Base-by-base conservation (phyloP, 257 asterid genomes). In the Fraxinus anomala region DNA sequence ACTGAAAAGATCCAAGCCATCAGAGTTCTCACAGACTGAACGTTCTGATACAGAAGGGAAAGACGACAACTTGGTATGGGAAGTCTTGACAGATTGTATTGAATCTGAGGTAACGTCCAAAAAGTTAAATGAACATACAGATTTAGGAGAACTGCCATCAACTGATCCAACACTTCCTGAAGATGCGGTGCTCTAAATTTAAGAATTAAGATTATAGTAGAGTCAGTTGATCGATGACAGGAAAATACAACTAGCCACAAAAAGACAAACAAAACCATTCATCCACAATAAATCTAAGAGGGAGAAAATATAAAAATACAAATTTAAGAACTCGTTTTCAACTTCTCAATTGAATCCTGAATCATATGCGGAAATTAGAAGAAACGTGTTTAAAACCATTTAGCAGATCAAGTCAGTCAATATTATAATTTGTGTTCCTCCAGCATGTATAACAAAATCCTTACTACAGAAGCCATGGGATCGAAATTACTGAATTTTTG, bases 91-190 rank as follows among this genome's bases (percentile, higher is more conserved):
- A 68, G 85, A 31, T 39, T 79, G 85, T 79, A 79, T 89, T 63
- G 86, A 33, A 76, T 86, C 89, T 39, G 86, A 78, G 61, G 83
- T 83, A 73, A 66, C 76, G 56, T 84, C 80, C 65, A 36, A 77
- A 17, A 76, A 28, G 26, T 76, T 78, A 66, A 42, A 54, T 79
- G 85, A 84, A 74, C 65, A 78, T 47, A 67, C 65, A 16, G 86
- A 79, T 79, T 83, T 81, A 70, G 68, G 79, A 69, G 93, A 83
- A 80, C 78, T 86, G 85, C 83, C 83, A 73, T 90, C 94, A 66
- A 82, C 84, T 14, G 96, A 89, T 77, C 85, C 93, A 86, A 86
- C 82, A 85, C 93, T 89, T 85, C 89, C 96, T 13, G 79, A 80
- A 74, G 96, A 89, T 73, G 87, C 85, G 73, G 89, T 74, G 85